Base-by-base conservation (phyloP, 2,329 filamentous ascomycete species). In the Dactylonectria estremocensis region DNA sequence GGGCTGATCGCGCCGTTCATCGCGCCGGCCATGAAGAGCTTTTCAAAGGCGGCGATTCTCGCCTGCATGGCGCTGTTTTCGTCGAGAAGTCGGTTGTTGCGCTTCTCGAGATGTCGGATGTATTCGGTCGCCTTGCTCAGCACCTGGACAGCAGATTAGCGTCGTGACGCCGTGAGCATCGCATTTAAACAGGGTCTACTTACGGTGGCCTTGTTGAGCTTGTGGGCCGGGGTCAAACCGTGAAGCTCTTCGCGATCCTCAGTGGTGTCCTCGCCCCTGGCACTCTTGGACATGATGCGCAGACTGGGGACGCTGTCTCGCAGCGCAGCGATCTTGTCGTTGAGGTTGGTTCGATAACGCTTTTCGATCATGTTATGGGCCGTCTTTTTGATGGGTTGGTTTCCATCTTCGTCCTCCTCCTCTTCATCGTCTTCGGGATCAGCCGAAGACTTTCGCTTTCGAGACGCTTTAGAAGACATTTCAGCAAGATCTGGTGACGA, bases 291-390 rank as follows among this genome's bases (percentile, higher is more conserved):
- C 89, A 95, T 94, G 74, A 95, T 93, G 55, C 95, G 90, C 64
- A 98, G 84, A 80, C 93, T 97, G 2, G 95, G 95, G 14, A 98
- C 95, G 77, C 94, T 97, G 80, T 98, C 95, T 74, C 95, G 89
- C 69, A 98, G 84, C 66, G 95, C 95, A 52, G 95, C 93, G 75
- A 98, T 98, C 84, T 98, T 98, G 79, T 98, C 95, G 78, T 98
- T 98, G 64, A 98, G 87, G 77, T 98, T 98, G 61, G 94, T 97
- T 75, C 95, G 91, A 81, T 98, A 98, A 72, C 95, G 87, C 86
- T 98, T 98, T 83, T 98, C 95, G 70, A 98, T 98, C 88, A 98
- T 96, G 81, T 98, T 98, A 82, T 98, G 95, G 2, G 95, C 95
- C 35, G 95, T 97, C 87, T 98, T 98, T 86, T 97, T 98, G 66